These are phyloP conservation scores for Vitis vinifera DNA, from an alignment of 164 flowering plant genomes.

Conservation along the genomic window DNA sequence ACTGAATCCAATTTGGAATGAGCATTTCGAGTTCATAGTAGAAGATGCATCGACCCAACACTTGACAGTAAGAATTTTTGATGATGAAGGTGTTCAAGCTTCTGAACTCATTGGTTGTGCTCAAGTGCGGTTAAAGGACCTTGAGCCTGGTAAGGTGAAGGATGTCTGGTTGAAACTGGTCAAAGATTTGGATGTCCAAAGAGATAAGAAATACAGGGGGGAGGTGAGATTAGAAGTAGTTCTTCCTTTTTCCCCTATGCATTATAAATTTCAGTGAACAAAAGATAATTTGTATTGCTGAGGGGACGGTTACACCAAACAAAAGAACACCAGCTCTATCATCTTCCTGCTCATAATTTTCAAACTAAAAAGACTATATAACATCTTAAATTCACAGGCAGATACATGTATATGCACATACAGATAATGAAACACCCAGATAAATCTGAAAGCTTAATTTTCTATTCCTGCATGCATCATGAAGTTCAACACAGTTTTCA, in stretches of 20 bases:
- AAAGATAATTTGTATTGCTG: too few species aligned
- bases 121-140: slow-evolving; percentile 59
- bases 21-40: slow-evolving; percentile 88
- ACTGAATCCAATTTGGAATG: slow-evolving; percentile 96
- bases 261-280: neutral
- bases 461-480: too few species aligned
- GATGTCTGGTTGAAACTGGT: slow-evolving; percentile 95
- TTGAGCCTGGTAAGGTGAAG: slow-evolving; percentile 90
- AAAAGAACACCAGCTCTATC: too few species aligned
- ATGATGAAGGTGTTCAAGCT: slow-evolving; percentile 90
- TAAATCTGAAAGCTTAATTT: too few species aligned
- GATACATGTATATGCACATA: too few species aligned
- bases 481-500: neutral
- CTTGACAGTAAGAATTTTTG: slow-evolving; percentile 76
- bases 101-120: slow-evolving; percentile 91
- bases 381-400: too few species aligned
- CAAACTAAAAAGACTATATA: too few species aligned
- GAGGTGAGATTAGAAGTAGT: slow-evolving; percentile 45
- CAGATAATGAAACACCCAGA: too few species aligned
- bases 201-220: slow-evolving; percentile 89
- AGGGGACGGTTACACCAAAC: too few species aligned
- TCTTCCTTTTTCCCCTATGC: neutral
- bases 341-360: too few species aligned
- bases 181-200: slow-evolving; percentile 88
- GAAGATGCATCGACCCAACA: slow-evolving; percentile 91